Evolutionary conservation across 352 stramenopile species (phyloP).

Genomic region (Phytophthora nicotianae): DNA sequence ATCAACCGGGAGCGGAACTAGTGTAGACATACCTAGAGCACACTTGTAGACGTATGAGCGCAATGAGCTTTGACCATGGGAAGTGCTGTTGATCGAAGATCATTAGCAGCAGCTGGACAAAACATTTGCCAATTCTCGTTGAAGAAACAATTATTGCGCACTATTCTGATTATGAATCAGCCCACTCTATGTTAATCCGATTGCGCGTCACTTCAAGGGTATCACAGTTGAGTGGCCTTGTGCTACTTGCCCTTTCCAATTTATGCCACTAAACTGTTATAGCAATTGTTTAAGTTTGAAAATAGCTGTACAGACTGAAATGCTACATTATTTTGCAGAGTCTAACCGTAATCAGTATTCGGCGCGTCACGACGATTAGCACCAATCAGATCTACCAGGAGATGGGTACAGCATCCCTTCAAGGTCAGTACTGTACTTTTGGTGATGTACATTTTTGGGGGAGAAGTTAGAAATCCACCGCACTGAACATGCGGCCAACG

Average conservation of each 20-base stretch:
- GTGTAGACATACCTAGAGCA: conserved; percentile 10
- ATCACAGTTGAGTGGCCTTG: background rate
- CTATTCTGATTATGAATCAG: background rate
- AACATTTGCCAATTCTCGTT: background rate
- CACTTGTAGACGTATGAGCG: background rate
- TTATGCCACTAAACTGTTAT: background rate
- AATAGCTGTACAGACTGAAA: background rate
- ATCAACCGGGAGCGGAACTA: background rate
- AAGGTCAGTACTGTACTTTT: conserved; percentile 8
- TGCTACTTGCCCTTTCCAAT: background rate
- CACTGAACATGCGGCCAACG: background rate
- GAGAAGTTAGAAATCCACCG: background rate
- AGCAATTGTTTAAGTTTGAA: background rate
- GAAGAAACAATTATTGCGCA: conserved; percentile 5
- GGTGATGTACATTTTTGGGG: conserved; percentile 2
- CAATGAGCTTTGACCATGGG: background rate
- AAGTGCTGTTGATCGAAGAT: conserved; percentile 7
- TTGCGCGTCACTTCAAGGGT: background rate
- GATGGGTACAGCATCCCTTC: conserved; percentile 28
- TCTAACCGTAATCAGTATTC: background rate
- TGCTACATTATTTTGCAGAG: background rate
- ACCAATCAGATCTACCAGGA: background rate
- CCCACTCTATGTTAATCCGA: conserved; percentile 3
- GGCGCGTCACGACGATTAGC: background rate
- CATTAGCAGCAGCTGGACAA: background rate